Base-by-base conservation (phyloP, 2,329 filamentous ascomycete species). In the Alternaria infectoria region DNA sequence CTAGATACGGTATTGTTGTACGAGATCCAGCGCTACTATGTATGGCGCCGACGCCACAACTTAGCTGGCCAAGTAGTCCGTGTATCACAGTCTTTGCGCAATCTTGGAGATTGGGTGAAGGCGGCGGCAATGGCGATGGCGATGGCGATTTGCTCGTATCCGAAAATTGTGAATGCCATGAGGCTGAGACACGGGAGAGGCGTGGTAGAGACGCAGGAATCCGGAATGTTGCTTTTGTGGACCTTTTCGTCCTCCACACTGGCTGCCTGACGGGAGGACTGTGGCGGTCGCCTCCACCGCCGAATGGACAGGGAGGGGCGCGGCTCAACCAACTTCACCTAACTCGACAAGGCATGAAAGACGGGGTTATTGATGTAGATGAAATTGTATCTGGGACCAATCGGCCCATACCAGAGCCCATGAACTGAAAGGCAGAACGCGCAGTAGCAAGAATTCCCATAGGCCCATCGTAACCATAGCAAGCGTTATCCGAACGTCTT, bases 371-470 rank as follows among this genome's bases (percentile, higher is more conserved):
- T 26, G 17, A 40, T 43, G 44, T 57, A 17, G 19, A 61, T 61
- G 26, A 61, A 21, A 57, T 57, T 57, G 45, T 58, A 54, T 28
- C 26, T 65, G 46, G 32, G 36, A 44, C 59, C 43, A 60, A 44
- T 8, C 45, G n/a, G 19, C 26, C 30, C 25, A 25, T 25, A 44
- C 13, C 50, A 12, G 17, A 59, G 10, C 30, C 19, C n/a, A 55
- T 13, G 49, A 46, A 44, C 25, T 26, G 8, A 17, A 17, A 21
- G 17, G 30, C 28, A 43, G 12, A 57, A 52, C 50, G 26, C 19
- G 10, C 26, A 52, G 30, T 11, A 55, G 49, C 25, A 61, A 54
- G 7, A 55, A 59, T 23, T 15, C 30, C 46, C 51, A 51, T 12
- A 32, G 19, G 47, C 17, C 45, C 30, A 46, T 55, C 30, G 32